These are phyloP conservation scores for Scortechinia acanthostroma DNA, from an alignment of 2,329 filamentous ascomycete species.

Conservation along the genomic window DNA sequence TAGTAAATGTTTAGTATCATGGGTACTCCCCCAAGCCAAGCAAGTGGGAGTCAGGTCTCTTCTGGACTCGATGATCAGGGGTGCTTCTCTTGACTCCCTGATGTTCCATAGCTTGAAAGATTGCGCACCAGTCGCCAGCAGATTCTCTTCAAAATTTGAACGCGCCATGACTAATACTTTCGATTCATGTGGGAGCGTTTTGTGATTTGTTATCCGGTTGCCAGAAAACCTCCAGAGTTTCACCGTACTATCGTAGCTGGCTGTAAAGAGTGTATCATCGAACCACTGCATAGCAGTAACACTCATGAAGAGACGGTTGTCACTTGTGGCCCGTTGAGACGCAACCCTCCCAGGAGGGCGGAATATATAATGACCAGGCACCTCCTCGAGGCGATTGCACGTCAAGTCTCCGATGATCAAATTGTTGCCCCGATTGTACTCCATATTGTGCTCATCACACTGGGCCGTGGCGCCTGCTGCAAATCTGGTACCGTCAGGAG, in stretches of 20 bases:
- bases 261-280: constrained; percentile 36
- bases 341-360: background rate
- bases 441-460: constrained; percentile 50
- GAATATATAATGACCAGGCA: background rate
- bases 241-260: constrained; percentile 44
- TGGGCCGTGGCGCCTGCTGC: constrained; percentile 48
- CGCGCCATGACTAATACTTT: constrained; percentile 41
- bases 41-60: background rate
- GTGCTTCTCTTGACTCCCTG: background rate
- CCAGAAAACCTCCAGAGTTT: too few relatives aligned
- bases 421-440: constrained; percentile 52
- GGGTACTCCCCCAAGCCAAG: background rate
- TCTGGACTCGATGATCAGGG: background rate
- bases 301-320: constrained; percentile 43
- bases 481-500: constrained; percentile 40
- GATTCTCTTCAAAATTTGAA: constrained; percentile 20
- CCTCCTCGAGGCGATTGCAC: constrained; percentile 31
- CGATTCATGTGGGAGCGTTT: constrained; percentile 31
- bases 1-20: background rate
- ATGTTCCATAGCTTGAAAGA: constrained; percentile 22
- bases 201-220: constrained; percentile 19
- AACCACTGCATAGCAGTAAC: constrained; percentile 46
- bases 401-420: constrained; percentile 39
- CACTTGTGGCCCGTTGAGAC: constrained; percentile 33
- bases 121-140: constrained; percentile 39